These are phyloP conservation scores for Fusarium bulbicola DNA, from an alignment of 2,329 filamentous ascomycete genomes.

Conservation along the genomic window DNA sequence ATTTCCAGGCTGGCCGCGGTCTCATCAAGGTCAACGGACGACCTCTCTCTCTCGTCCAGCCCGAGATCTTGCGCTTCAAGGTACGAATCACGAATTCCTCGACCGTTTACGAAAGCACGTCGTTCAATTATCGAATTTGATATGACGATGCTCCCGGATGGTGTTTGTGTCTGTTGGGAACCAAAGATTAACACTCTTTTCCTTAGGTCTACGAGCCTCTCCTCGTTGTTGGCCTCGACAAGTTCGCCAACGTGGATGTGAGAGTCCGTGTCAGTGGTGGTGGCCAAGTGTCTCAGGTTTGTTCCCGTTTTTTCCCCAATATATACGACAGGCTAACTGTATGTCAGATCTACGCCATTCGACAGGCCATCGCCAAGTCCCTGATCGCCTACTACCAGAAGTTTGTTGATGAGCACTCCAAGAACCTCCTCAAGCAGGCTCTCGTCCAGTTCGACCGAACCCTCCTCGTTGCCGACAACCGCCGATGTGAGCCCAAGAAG, in stretches of 20 bases:
- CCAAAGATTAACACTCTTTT: constrained; percentile 31
- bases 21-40: constrained; percentile 99
- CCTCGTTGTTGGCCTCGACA: constrained; percentile 96
- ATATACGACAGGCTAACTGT: constrained; percentile 51
- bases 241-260: constrained; percentile 97
- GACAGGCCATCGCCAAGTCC: constrained; percentile 95
- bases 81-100: constrained; percentile 55
- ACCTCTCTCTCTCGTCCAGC: constrained; percentile 92
- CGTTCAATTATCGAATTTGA: background rate
- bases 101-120: background rate
- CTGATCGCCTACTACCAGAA: constrained; percentile 93
- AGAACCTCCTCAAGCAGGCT: constrained; percentile 98
- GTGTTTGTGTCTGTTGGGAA: background rate
- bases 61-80: constrained; percentile 98
- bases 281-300: constrained; percentile 52
- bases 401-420: constrained; percentile 99
- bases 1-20: constrained; percentile 62
- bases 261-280: constrained; percentile 83
- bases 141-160: background rate
- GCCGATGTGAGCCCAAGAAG: constrained; percentile 99
- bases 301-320: background rate
- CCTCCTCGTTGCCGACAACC: constrained; percentile 98
- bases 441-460: constrained; percentile 96
- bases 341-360: constrained; percentile 97
- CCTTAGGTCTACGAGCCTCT: constrained; percentile 94